phyloP scores from a whole-genome alignment of 1,284 basidiomycete species.

The Microbotryomycetes sp. region DNA sequence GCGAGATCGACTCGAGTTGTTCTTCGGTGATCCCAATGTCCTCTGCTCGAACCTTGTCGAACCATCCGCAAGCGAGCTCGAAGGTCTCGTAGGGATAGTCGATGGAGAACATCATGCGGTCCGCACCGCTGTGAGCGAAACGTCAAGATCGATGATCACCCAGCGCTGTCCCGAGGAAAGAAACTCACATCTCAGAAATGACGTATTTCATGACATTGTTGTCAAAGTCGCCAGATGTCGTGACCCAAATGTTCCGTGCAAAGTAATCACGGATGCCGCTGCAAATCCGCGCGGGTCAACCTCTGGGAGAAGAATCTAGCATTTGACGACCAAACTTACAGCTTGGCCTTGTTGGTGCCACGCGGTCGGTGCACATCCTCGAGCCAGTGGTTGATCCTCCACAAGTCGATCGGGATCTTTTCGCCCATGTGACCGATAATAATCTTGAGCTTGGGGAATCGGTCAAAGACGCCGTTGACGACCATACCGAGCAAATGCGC shows the following conservation, averaged over 20 bases:
- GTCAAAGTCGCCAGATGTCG: constrained; percentile 35
- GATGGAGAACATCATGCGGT: constrained; percentile 40
- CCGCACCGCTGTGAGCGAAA: constrained; percentile 29
- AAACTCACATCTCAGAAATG: constrained; percentile 26
- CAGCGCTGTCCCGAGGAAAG: background rate
- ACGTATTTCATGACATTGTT: constrained; percentile 35
- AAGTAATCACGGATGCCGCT: constrained; percentile 32
- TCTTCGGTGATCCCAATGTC: constrained; percentile 17
- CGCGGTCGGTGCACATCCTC: constrained; percentile 38
- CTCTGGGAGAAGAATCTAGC: constrained; percentile 14
- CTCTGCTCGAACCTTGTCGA: constrained; percentile 30
- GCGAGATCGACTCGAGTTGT: constrained; percentile 10
- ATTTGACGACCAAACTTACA: constrained; percentile 6
- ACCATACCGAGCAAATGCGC: constrained; percentile 40
- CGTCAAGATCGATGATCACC: background rate
- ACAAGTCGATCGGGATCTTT: constrained; percentile 40
- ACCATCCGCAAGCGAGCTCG: constrained; percentile 39
- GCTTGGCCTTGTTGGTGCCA: constrained; percentile 32
- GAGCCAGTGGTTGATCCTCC: constrained; percentile 41
- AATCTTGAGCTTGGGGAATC: constrained; percentile 41
- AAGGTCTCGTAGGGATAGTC: constrained; percentile 41
- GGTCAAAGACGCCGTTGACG: constrained; percentile 41
- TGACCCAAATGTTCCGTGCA: constrained; percentile 38
- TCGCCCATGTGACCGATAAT: constrained; percentile 42
- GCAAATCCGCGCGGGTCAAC: background rate